A percentile compares a stretch with the other conserved stretches of the same genome.
Evolutionary conservation across 305 asterid genomes (phyloP).

Genomic region (Ajuga reptans): DNA sequence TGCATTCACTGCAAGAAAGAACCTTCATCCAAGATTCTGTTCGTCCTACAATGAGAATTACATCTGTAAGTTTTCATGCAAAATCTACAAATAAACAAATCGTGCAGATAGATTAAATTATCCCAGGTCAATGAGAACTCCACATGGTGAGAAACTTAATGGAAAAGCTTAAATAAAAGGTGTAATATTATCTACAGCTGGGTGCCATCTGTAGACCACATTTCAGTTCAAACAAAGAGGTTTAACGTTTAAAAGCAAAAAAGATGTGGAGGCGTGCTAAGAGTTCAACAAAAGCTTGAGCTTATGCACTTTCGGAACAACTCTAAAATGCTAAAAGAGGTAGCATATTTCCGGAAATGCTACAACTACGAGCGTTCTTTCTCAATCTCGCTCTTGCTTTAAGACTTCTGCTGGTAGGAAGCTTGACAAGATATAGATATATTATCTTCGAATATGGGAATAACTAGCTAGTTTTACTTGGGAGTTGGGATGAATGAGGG

Average conservation of each 20-base stretch:
- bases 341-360: background rate
- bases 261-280: background rate
- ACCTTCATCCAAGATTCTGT: conserved; percentile 23
- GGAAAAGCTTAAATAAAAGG: no score
- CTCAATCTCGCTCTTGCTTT: background rate
- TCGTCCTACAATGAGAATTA: conserved; percentile 29
- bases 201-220: no score
- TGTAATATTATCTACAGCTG: no score
- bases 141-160: background rate
- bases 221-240: no score
- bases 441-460: background rate
- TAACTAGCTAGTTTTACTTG: background rate
- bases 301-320: background rate
- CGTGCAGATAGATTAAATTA: background rate
- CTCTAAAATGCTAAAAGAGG: background rate
- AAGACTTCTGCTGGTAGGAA: background rate
- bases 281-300: background rate
- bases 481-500: background rate
- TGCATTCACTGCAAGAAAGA: conserved; percentile 18
- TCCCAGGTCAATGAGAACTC: background rate
- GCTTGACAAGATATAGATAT: background rate
- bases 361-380: background rate
- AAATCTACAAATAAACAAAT: background rate
- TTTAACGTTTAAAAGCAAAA: no score
- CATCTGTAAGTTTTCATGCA: conserved; percentile 19